A percentile compares a stretch with the other conserved stretches of the same genome.
Conservation (phyloP, 1,284 basidiomycete species). For the Gymnopus androsaceus region DNA sequence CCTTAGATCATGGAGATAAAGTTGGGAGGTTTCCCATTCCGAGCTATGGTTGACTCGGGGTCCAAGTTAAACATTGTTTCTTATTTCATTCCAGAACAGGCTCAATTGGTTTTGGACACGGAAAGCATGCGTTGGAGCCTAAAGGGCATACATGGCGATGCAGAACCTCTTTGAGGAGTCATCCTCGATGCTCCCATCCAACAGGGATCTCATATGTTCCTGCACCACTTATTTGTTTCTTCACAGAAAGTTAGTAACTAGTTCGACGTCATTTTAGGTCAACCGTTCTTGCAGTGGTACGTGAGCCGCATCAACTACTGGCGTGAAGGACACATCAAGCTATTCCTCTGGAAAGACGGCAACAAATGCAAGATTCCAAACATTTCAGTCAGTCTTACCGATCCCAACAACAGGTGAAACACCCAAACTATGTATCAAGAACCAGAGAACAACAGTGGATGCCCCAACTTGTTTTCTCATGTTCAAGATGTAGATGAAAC, state of each 20-base stretch:
- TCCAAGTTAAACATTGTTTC: constrained; percentile 27
- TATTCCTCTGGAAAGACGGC: constrained; percentile 25
- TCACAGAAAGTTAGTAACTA: constrained; percentile 14
- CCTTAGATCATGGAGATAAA: constrained; percentile 3
- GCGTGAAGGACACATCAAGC: constrained; percentile 11
- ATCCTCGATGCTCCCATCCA: constrained; percentile 20
- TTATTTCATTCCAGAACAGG: background rate
- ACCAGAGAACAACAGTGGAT: too few relatives aligned
- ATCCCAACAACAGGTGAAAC: background rate
- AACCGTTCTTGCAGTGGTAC: constrained; percentile 23
- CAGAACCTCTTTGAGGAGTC: constrained; percentile 25
- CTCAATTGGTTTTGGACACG: constrained; percentile 23
- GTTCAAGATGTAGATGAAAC: too few relatives aligned
- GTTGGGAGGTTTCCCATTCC: background rate
- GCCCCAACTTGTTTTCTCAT: too few relatives aligned
- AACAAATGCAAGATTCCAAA: background rate
- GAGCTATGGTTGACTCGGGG: constrained; percentile 24
- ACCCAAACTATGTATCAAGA: background rate
- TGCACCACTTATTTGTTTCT: constrained; percentile 31
- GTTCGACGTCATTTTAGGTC: background rate
- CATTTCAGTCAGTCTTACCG: background rate
- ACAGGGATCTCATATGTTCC: constrained; percentile 27
- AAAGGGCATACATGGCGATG: constrained; percentile 27
- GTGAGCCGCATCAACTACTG: constrained; percentile 23
- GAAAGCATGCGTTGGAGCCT: constrained; percentile 30